These are phyloP conservation scores for Multifurca ochricompacta DNA, from an alignment of 768 basidiomycete genomes.

Conservation along the genomic window DNA sequence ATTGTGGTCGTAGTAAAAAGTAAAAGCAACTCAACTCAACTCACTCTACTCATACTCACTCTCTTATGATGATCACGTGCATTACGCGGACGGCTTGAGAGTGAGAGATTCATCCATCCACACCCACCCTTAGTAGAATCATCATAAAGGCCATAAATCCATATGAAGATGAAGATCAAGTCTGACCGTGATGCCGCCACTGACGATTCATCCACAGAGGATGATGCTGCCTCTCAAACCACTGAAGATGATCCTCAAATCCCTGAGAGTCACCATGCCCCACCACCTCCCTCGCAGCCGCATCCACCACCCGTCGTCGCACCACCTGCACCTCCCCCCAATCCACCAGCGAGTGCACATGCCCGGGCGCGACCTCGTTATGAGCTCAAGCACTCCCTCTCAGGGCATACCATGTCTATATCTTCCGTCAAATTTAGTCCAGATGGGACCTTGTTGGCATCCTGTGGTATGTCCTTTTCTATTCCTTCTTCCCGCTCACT, in stretches of 20 bases:
- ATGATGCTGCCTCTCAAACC: conserved; percentile 69
- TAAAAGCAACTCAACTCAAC: too few relatives aligned
- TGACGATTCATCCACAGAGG: conserved; percentile 42
- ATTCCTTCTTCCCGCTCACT: background rate
- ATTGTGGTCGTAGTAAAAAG: too few relatives aligned
- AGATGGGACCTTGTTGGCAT: conserved; percentile 76
- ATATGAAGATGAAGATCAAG: too few relatives aligned
- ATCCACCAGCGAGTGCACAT: conserved; percentile 26
- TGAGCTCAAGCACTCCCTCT: conserved; percentile 54
- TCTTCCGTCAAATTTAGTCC: conserved; percentile 90
- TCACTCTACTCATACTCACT: too few relatives aligned
- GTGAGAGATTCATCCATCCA: too few relatives aligned
- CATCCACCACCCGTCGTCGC: conserved; percentile 23
- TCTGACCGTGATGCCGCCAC: conserved; percentile 5
- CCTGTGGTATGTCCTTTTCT: conserved; percentile 59
- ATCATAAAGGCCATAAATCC: too few relatives aligned
- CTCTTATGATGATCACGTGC: too few relatives aligned
- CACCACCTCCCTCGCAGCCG: conserved; percentile 33
- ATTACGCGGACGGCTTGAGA: too few relatives aligned
- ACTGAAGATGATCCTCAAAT: conserved; percentile 81
- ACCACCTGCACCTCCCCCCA: background rate
- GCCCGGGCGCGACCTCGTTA: conserved; percentile 52
- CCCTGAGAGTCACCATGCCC: conserved; percentile 47
- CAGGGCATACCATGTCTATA: conserved; percentile 75
- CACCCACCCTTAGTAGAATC: too few relatives aligned